These are phyloP conservation scores for Eucalyptus globulus DNA, from an alignment of 345 rosid genomes.

Conservation along the genomic window DNA sequence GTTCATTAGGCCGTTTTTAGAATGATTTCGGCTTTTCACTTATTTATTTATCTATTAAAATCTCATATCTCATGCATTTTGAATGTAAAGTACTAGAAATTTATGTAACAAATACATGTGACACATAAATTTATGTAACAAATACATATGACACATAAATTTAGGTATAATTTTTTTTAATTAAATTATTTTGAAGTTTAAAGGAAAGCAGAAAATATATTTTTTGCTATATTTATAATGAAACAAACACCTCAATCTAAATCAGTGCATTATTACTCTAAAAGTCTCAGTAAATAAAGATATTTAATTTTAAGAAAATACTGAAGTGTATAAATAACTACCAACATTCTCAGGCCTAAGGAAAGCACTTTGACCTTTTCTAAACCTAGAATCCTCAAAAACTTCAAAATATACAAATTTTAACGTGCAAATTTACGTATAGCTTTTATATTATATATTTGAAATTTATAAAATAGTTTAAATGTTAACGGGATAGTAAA, in stretches of 20 bases:
- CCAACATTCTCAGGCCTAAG: neutral
- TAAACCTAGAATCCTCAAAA: neutral
- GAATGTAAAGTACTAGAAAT: neutral
- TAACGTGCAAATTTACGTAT: neutral
- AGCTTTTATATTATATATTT: too few species aligned
- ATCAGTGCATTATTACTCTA: neutral
- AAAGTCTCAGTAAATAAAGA: neutral
- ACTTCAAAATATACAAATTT: too few species aligned
- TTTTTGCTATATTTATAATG: neutral
- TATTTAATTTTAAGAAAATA: too few species aligned
- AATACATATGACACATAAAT: too few species aligned
- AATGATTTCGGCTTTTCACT: neutral
- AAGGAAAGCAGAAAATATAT: neutral
- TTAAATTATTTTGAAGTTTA: too few species aligned
- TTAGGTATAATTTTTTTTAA: too few species aligned
- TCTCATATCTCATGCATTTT: neutral
- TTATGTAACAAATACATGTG: neutral
- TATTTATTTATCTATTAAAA: too few species aligned
- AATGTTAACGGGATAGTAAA: neutral
- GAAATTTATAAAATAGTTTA: too few species aligned
- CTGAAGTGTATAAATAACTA: neutral
- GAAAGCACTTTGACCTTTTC: neutral
- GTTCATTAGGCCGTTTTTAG: too few species aligned
- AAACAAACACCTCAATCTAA: too few species aligned
- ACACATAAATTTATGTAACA: neutral